A percentile compares a stretch with the other conserved stretches of the same genome.
Conservation (phyloP, 495 filamentous ascomycete genomes). For the Pyrenula aspistea region DNA sequence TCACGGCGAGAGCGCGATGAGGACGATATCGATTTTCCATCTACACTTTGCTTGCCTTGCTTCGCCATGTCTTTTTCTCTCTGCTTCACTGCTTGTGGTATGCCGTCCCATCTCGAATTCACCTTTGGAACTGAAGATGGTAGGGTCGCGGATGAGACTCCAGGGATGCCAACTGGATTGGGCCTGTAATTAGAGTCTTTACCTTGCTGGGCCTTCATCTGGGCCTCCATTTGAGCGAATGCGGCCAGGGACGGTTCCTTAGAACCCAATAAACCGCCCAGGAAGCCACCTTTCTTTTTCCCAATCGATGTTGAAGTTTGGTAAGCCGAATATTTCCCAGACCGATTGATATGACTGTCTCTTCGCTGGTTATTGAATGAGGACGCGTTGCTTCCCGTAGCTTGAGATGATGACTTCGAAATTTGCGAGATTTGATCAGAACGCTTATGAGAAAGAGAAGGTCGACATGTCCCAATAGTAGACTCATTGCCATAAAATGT, state of each 20-base stretch:
- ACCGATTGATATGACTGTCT: too few relatives aligned
- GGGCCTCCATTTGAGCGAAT: background rate
- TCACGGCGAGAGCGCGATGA: background rate
- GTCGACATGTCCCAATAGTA: too few relatives aligned
- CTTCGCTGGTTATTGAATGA: too few relatives aligned
- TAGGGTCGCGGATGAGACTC: background rate
- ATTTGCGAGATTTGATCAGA: too few relatives aligned
- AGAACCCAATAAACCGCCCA: background rate
- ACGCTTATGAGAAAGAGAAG: too few relatives aligned
- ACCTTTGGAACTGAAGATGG: background rate
- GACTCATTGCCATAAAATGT: too few relatives aligned
- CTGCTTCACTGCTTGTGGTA: background rate
- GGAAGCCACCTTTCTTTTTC: background rate
- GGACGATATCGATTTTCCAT: background rate
- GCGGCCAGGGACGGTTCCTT: background rate
- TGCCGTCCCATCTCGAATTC: conserved; percentile 1
- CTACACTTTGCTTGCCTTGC: background rate
- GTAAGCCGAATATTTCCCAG: background rate
- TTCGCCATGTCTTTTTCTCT: background rate
- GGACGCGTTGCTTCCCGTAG: too few relatives aligned
- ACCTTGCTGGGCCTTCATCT: background rate
- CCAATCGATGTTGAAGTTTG: background rate
- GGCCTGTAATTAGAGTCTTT: background rate
- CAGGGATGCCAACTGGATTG: background rate
- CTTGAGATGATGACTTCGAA: too few relatives aligned